These are phyloP conservation scores for Lenzites betulinus DNA, from an alignment of 768 basidiomycete genomes.

Conservation along the genomic window DNA sequence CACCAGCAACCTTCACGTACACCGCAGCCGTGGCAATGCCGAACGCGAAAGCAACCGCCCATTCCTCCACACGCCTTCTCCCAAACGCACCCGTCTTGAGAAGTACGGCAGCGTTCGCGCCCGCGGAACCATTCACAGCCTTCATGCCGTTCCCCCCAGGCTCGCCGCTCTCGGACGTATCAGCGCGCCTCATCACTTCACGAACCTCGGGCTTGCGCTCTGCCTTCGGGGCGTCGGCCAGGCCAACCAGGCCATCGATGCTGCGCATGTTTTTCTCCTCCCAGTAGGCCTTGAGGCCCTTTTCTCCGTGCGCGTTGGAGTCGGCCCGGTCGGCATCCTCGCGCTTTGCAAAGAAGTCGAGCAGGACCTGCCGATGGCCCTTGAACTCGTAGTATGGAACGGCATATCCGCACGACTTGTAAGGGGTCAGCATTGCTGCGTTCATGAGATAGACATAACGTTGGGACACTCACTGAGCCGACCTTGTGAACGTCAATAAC, in stretches of 20 bases:
- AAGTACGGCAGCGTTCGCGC: background rate
- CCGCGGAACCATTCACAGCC: background rate
- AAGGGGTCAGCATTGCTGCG: background rate
- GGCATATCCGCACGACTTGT: conserved; percentile 67
- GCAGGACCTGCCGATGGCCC: conserved; percentile 54
- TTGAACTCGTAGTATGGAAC: conserved; percentile 63
- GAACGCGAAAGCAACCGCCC: conserved; percentile 34
- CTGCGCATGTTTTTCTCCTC: conserved; percentile 48
- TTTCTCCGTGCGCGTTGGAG: conserved; percentile 26
- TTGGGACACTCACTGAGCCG: conserved; percentile 40
- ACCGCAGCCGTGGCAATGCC: conserved; percentile 29
- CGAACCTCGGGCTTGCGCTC: background rate
- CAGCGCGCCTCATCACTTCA: conserved; percentile 22
- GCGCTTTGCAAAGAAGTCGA: conserved; percentile 45
- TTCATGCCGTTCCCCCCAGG: background rate
- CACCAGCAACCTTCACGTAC: conserved; percentile 6
- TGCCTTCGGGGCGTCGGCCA: conserved; percentile 36
- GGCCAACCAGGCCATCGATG: conserved; percentile 57
- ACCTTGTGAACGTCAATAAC: conserved; percentile 64
- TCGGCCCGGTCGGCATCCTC: conserved; percentile 45
- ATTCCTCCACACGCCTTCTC: conserved; percentile 8
- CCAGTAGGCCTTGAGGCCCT: conserved; percentile 63
- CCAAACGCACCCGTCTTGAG: background rate
- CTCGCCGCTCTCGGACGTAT: conserved; percentile 5
- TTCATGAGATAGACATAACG: background rate